Evolutionary conservation across 2,329 filamentous ascomycete species (phyloP), one percentile per base, ranked within the genome.

Genomic region (Tolypocladium nubicola): DNA sequence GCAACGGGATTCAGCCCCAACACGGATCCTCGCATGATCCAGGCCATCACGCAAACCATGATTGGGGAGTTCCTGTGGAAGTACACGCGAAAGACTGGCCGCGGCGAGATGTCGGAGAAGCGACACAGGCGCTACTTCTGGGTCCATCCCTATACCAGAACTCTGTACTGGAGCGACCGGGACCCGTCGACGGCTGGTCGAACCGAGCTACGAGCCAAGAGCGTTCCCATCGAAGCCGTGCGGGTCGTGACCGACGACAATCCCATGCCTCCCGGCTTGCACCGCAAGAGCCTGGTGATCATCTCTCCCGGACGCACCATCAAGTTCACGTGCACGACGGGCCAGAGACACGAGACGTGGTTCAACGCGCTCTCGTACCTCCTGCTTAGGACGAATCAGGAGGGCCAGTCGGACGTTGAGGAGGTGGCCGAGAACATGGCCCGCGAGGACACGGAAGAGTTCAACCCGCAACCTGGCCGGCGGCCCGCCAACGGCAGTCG

Each of bases 51-150:
- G 2, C 93, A 99, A 73, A 97, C 94, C 21, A 99, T 99, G 94
- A 97, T 99, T 68, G 94, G 94, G 57, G 94, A 99, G 71, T 97
- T 93, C 71, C 79, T 99, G 45, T 99, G 94, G 94, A 99, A 99
- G 72, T 99, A 99, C 73, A 99, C 94, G 0, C 88, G 94, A 66
- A 96, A 94, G 76, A 81, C 92, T 59, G 92, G 91, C n/a, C 87
- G 93, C 30, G 88, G 86, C 56, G 89, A 91, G 61, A 85, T 96
- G 73, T 97, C 92, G 0, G 88, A 86, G 64, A 96, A 92, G 57
- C 84, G 94, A 55, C 94, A 99, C 72, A 85, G 90, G 60, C 86
- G 94, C 38, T 99, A 97, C 79, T 99, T 99, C 80, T 99, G 94
- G 94, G 90, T 99, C 26, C 94, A 99, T 69, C 94, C 94, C 0